Conservation (phyloP, 306 rosid species). For the Arachis stenosperma region DNA sequence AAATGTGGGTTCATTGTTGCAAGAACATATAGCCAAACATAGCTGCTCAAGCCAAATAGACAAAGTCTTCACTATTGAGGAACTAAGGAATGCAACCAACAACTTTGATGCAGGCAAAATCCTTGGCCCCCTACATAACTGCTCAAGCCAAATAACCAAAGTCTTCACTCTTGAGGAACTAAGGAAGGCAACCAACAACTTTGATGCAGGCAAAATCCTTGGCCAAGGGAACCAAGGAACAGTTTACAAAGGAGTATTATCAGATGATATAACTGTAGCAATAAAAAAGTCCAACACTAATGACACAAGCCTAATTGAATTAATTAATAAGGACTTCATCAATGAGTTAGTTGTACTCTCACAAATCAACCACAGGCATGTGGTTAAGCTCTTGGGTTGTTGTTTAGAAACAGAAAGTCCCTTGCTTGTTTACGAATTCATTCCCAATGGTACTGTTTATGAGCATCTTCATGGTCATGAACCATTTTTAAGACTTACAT, state of each 20-base stretch:
- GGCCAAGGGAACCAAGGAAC: constrained; percentile 56
- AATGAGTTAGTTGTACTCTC: constrained; percentile 54
- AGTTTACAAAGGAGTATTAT: constrained; percentile 48
- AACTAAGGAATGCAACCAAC: constrained; percentile 50
- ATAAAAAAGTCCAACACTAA: constrained; percentile 54
- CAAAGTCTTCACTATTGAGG: constrained; percentile 42
- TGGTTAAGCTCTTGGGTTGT: constrained; percentile 42
- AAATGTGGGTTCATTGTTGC: constrained; percentile 53
- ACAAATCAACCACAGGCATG: constrained; percentile 55
- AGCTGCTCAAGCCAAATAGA: not conserved
- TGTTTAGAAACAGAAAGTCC: not conserved
- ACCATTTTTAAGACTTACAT: not conserved
- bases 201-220: constrained; percentile 29
- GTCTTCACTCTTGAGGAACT: constrained; percentile 44
- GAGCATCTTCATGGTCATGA: constrained; percentile 31
- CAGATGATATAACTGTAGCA: constrained; percentile 35
- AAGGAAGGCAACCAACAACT: constrained; percentile 50
- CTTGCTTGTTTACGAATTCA: not conserved
- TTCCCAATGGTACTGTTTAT: constrained; percentile 35
- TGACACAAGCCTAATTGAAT: constrained; percentile 39
- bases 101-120: constrained; percentile 36
- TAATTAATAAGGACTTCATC: constrained; percentile 41
- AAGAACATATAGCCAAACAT: constrained; percentile 37
- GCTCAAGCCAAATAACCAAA: constrained; percentile 7
- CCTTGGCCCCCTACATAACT: constrained; percentile 37